Evolutionary conservation across 1,284 basidiomycete species (phyloP).

Genomic region (Melampsora larici-populina): DNA sequence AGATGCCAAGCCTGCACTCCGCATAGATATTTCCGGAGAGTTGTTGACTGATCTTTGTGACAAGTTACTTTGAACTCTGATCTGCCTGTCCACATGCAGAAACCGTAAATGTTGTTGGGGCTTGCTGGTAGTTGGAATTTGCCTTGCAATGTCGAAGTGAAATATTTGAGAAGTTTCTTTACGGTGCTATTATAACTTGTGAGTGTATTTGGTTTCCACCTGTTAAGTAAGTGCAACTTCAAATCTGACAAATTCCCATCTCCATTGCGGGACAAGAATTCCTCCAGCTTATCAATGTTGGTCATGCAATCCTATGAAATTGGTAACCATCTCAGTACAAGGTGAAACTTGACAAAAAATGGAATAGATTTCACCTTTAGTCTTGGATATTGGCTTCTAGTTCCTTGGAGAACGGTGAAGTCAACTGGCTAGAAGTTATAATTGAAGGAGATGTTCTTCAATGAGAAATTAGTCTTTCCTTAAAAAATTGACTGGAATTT

Average conservation of each 20-base stretch:
- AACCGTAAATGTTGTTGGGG: neutral
- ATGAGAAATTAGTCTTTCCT: no score
- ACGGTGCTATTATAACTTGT: neutral
- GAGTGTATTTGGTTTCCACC: constrained; percentile 8
- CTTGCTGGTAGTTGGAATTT: neutral
- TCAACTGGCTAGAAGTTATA: neutral
- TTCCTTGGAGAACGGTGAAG: neutral
- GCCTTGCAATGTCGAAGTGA: neutral
- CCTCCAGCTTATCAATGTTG: neutral
- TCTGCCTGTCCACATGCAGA: constrained; percentile 10
- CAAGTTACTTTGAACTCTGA: neutral
- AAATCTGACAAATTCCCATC: no score
- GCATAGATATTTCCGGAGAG: neutral
- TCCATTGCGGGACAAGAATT: no score
- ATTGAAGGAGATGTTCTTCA: no score
- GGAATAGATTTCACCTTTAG: neutral
- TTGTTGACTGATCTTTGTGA: neutral
- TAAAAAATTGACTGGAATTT: no score
- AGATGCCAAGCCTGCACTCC: neutral
- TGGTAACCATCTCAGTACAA: no score
- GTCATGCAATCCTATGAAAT: no score
- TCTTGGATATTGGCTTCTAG: neutral
- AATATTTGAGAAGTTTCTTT: neutral
- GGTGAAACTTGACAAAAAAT: neutral
- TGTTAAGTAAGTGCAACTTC: neutral